Evolutionary conservation across 805 yeast genomes (phyloP), one percentile per base, ranked within the genome.

Genomic region (Starmerella floricola): DNA sequence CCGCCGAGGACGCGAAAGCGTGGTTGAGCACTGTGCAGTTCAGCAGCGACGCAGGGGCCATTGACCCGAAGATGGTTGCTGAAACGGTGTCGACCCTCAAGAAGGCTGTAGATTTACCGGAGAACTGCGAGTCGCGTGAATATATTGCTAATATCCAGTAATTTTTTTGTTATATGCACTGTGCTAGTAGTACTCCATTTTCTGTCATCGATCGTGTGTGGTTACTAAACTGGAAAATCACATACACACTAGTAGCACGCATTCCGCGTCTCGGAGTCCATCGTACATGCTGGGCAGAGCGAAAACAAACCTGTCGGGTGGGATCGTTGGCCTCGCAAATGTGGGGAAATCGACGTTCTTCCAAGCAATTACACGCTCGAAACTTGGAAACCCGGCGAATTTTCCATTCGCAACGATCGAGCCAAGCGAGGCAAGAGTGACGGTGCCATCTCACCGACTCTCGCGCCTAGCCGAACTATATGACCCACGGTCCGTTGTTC

Each of bases 21-120:
- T 86, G 96, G 96, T 65, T 79, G 46, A 69, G 78, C 50, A 81
- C 93, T 0, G 95, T 86, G 6, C 54, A 66, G 49, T 86, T 85
- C 61, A 56, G 63, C 48, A 61, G 68, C 30, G 64, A 69, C 34
- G 74, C 69, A 0, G 59, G 63, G 1, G 57, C 71, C 15, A 72
- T 81, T 41, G 73, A 74, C 62, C 60, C 55, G 10, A 59, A 61
- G 31, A 69, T 80, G 8, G 67, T 73, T 8, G 57, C 51, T 11
- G 73, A 75, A 48, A 82, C 94, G 1, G 65, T 73, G 4, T 56
- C 61, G 6, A 70, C 77, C 8, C 67, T 84, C 51, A 61, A 67
- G 45, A 65, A 73, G 20, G 88, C 94, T 1, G 80, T 79, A 6
- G 87, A 79, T 15, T 47, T 62, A 19, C 58, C 59, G 17, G 49